phyloP scores from a whole-genome alignment of 2,329 filamentous ascomycete species.

The Setomelanomma holmii region DNA sequence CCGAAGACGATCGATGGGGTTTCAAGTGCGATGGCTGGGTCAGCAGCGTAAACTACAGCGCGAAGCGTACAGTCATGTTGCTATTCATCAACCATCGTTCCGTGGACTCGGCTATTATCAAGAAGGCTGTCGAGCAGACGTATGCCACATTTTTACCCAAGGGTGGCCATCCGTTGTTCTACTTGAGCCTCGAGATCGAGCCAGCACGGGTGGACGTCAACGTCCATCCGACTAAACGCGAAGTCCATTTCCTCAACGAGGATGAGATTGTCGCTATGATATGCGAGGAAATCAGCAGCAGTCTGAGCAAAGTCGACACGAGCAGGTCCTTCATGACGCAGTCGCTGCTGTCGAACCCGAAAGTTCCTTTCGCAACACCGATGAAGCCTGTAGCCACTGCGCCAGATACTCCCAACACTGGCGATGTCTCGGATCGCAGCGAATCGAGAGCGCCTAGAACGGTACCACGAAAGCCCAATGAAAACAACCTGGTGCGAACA shows the following conservation, averaged over 20 bases:
- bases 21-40: constrained; percentile 83
- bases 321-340: constrained; percentile 96
- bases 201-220: constrained; percentile 94
- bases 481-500: constrained; percentile 89
- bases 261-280: constrained; percentile 92
- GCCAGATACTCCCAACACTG: constrained; percentile 22
- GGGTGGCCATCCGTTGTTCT: constrained; percentile 91
- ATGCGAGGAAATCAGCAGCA: constrained; percentile 78
- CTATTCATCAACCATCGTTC: constrained; percentile 97
- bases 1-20: constrained; percentile 77
- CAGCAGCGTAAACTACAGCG: constrained; percentile 93
- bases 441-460: constrained; percentile 37
- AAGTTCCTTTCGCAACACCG: constrained; percentile 49
- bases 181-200: constrained; percentile 91
- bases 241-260: constrained; percentile 97
- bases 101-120: constrained; percentile 87
- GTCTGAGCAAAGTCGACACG: constrained; percentile 85
- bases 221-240: constrained; percentile 93
- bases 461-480: constrained; percentile 62
- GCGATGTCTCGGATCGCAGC: constrained; percentile 31
- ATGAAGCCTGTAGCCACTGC: constrained; percentile 45
- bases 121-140: constrained; percentile 88
- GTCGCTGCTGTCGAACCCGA: constrained; percentile 68
- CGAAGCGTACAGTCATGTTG: constrained; percentile 85
- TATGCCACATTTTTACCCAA: constrained; percentile 90